Conservation (phyloP, 2,329 filamentous ascomycete species). For the Neofusicoccum kwambonambiense region DNA sequence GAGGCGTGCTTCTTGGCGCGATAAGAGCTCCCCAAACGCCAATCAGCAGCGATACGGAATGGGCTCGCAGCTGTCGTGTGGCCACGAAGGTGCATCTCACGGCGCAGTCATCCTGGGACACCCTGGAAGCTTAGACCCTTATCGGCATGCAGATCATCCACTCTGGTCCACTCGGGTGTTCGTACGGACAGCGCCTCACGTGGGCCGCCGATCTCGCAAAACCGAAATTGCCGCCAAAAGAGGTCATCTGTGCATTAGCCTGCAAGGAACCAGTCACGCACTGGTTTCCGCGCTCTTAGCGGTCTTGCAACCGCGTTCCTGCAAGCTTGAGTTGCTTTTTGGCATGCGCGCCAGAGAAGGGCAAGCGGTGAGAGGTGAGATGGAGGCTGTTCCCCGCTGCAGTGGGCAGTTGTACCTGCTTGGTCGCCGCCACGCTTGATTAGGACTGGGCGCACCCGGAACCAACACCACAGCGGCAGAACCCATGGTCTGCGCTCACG, state of each 20-base stretch:
- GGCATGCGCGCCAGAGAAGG: too few species aligned
- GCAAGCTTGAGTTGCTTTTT: background rate
- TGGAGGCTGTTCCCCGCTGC: too few species aligned
- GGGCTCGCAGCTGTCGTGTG: background rate
- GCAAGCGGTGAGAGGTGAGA: too few species aligned
- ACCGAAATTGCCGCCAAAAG: background rate
- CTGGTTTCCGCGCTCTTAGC: background rate
- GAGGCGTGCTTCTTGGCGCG: background rate
- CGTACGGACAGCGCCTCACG: background rate
- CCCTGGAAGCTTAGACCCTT: constrained; percentile 13
- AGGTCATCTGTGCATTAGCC: constrained; percentile 1
- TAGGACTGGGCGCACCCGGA: too few species aligned
- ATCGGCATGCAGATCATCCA: constrained; percentile 6
- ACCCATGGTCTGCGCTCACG: too few species aligned
- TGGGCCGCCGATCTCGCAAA: background rate
- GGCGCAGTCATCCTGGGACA: background rate
- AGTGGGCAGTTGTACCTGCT: too few species aligned
- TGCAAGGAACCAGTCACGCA: constrained; percentile 2
- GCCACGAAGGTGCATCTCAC: background rate
- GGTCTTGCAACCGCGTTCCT: background rate
- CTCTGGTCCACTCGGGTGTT: background rate
- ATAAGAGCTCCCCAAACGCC: background rate
- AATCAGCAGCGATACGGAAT: background rate
- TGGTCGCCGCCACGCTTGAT: too few species aligned
- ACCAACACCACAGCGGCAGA: too few species aligned